These are phyloP conservation scores for Ogataea paradorogensis DNA, from an alignment of 805 yeast genomes.

Conservation along the genomic window DNA sequence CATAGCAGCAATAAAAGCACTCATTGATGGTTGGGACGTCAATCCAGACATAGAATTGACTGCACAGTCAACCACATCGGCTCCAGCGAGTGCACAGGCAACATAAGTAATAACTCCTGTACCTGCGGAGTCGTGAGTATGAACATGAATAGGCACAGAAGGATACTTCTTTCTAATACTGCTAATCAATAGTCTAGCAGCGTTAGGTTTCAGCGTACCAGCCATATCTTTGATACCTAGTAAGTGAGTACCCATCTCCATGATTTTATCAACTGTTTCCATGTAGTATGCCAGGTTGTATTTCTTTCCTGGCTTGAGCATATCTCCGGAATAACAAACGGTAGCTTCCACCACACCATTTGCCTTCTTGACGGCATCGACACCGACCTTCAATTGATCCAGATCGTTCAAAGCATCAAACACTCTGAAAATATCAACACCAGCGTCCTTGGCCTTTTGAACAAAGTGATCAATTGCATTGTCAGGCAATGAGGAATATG, in stretches of 20 bases:
- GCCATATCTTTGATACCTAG: constrained; percentile 99
- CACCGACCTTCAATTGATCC: constrained; percentile 96
- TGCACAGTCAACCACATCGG: constrained; percentile 97
- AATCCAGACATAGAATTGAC: constrained; percentile 96
- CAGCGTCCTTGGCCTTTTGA: constrained; percentile 88
- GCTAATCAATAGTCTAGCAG: constrained; percentile 79
- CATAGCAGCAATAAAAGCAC: constrained; percentile 87
- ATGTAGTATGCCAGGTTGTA: constrained; percentile 91
- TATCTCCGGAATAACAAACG: constrained; percentile 97
- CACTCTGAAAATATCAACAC: constrained; percentile 97
- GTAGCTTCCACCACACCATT: constrained; percentile 99
- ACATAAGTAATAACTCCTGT: constrained; percentile 98
- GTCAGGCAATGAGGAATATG: constrained; percentile 96
- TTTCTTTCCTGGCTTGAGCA: constrained; percentile 94
- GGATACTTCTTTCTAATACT: constrained; percentile 85
- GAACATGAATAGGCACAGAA: constrained; percentile 94
- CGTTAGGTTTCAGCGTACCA: constrained; percentile 94
- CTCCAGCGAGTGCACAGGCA: constrained; percentile 93
- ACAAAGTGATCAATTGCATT: constrained; percentile 98
- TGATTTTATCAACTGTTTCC: constrained; percentile 76
- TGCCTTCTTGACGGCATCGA: constrained; percentile 95
- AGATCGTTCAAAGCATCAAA: constrained; percentile 96
- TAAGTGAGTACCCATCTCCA: constrained; percentile 92
- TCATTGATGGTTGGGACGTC: constrained; percentile 97
- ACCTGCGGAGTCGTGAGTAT: constrained; percentile 99